Conservation (phyloP, 495 filamentous ascomycete species). For the Neurospora sp. region DNA sequence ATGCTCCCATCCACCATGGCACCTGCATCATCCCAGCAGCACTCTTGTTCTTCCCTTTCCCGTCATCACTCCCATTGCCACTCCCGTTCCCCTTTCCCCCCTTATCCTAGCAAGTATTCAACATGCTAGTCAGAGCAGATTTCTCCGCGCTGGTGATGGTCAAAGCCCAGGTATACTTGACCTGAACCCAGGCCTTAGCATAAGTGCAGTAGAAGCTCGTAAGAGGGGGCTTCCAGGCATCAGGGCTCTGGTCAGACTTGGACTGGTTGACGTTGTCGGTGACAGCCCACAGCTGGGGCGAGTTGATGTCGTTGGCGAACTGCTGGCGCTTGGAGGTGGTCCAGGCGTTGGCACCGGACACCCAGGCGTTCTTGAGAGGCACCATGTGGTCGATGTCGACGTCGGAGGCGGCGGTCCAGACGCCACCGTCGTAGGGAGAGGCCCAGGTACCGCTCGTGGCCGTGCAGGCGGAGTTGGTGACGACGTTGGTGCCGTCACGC, state of each 20-base stretch:
- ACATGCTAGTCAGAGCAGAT: slow-evolving; percentile 50
- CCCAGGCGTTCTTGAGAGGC: slow-evolving; percentile 65
- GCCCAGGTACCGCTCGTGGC: slow-evolving; percentile 51
- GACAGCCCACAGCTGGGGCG: slow-evolving; percentile 63
- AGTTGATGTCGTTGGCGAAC: slow-evolving; percentile 63
- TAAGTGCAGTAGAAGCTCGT: slow-evolving; percentile 64
- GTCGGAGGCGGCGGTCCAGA: slow-evolving; percentile 55
- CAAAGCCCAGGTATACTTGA: slow-evolving; percentile 55
- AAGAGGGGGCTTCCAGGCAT: slow-evolving; percentile 63
- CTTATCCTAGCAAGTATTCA: slow-evolving; percentile 45
- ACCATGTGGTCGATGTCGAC: slow-evolving; percentile 72
- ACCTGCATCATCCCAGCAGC: neutral
- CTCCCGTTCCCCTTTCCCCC: neutral
- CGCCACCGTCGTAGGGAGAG: slow-evolving; percentile 58
- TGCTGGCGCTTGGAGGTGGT: slow-evolving; percentile 50
- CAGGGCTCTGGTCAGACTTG: slow-evolving; percentile 60
- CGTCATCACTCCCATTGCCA: neutral
- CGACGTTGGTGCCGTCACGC: slow-evolving; percentile 55
- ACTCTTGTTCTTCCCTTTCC: neutral
- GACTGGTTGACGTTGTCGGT: slow-evolving; percentile 62
- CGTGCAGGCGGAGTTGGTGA: slow-evolving; percentile 39
- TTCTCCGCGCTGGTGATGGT: slow-evolving; percentile 28
- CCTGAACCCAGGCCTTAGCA: slow-evolving; percentile 57
- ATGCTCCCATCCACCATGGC: neutral
- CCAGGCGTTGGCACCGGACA: slow-evolving; percentile 47